Percentiles rank a stretch among this genome's conserved stretches.
Conservation (phyloP, 2,329 filamentous ascomycete species). For the Stromatinia cepivora region DNA sequence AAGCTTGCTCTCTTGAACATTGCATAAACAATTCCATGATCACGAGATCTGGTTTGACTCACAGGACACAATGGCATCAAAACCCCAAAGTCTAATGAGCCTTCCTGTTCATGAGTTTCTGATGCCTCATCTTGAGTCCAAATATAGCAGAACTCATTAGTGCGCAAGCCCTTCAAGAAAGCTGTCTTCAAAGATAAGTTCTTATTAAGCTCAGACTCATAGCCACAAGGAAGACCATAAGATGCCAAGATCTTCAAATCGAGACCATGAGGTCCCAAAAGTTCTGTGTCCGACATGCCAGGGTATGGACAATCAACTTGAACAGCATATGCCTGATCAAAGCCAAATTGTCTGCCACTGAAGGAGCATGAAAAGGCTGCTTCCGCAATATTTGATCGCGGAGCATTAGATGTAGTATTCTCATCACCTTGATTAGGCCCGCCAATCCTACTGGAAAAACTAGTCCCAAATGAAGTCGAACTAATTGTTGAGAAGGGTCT, state of each 20-base stretch:
- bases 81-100: background rate
- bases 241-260: constrained; percentile 36
- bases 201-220: constrained; percentile 11
- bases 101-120: background rate
- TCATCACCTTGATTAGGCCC: constrained; percentile 4
- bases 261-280: constrained; percentile 29
- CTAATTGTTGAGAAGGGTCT: constrained; percentile 1
- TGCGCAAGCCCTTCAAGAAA: constrained; percentile 12
- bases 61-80: constrained; percentile 3
- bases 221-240: constrained; percentile 31
- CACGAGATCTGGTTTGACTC: background rate
- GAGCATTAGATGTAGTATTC: background rate
- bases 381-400: constrained; percentile 25
- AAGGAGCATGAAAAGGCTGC: constrained; percentile 35
- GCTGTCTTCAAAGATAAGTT: background rate
- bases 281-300: constrained; percentile 30
- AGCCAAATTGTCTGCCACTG: constrained; percentile 35
- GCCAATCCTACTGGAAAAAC: constrained; percentile 12
- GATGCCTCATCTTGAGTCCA: background rate
- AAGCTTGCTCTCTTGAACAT: constrained; percentile 1
- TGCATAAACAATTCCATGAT: constrained; percentile 12
- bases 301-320: constrained; percentile 27
- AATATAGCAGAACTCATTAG: background rate
- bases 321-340: constrained; percentile 39
- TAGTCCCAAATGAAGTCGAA: background rate